phyloP scores from a whole-genome alignment of 768 basidiomycete genomes.

The Aureoboletus auriporus region DNA sequence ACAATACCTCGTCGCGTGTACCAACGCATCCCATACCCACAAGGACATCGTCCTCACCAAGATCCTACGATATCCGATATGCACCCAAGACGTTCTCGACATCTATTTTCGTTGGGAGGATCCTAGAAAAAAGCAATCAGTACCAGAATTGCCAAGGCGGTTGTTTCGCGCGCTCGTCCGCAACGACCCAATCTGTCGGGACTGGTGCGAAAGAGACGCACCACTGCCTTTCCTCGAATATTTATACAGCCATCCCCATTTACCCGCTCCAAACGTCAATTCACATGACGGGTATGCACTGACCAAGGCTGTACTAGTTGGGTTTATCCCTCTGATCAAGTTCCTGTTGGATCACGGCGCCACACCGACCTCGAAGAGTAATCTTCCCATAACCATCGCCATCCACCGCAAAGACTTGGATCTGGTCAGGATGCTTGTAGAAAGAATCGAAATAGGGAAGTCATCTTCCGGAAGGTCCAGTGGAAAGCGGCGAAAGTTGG shows the following conservation, averaged over 20 bases:
- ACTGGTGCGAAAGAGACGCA: conserved; percentile 47
- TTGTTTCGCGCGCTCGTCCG: conserved; percentile 55
- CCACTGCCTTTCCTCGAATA: conserved; percentile 64
- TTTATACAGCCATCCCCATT: conserved; percentile 41
- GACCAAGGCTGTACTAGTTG: conserved; percentile 67
- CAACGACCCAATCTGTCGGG: conserved; percentile 11
- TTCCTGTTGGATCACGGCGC: conserved; percentile 74
- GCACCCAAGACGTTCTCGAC: conserved; percentile 39
- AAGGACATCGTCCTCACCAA: conserved; percentile 34
- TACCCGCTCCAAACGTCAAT: conserved; percentile 49
- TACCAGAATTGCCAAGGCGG: conserved; percentile 58
- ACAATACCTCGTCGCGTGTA: conserved; percentile 52
- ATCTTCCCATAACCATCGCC: conserved; percentile 70
- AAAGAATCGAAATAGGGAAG: conserved; percentile 36
- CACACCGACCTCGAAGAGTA: conserved; percentile 57
- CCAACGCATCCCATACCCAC: conserved; percentile 15
- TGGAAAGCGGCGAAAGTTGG: conserved; percentile 50
- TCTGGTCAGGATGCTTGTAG: conserved; percentile 75
- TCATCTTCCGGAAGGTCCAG: conserved; percentile 20
- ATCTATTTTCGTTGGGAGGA: conserved; percentile 35
- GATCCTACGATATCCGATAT: conserved; percentile 43
- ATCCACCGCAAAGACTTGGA: conserved; percentile 64
- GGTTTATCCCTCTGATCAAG: conserved; percentile 57
- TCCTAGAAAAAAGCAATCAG: background rate
- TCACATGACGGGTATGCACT: conserved; percentile 81